Conservation (phyloP, 805 yeast species). For the Priceomyces medius region DNA sequence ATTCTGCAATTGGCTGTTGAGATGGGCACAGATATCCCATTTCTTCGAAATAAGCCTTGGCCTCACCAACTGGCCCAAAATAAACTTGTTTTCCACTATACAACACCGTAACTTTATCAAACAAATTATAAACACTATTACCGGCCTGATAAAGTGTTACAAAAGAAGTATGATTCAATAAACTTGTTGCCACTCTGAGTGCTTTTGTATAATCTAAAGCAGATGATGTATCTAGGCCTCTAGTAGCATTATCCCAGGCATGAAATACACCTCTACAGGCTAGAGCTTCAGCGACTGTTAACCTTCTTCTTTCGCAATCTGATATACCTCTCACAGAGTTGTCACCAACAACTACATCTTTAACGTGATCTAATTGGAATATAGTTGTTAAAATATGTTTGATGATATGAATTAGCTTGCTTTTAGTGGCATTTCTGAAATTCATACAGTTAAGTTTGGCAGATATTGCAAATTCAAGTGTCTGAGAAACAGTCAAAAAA, state of each 20-base stretch:
- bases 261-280: slow-evolving; percentile 41
- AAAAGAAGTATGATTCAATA: slow-evolving; percentile 55
- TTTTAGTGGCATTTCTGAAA: slow-evolving; percentile 45
- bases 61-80: slow-evolving; percentile 58
- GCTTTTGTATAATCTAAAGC: slow-evolving; percentile 32
- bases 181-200: slow-evolving; percentile 34
- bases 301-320: slow-evolving; percentile 75
- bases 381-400: slow-evolving; percentile 28
- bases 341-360: slow-evolving; percentile 30
- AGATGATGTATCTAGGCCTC: slow-evolving; percentile 34
- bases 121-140: slow-evolving; percentile 27
- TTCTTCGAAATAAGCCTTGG: slow-evolving; percentile 55
- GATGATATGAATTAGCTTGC: slow-evolving; percentile 42
- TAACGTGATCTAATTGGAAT: slow-evolving; percentile 30
- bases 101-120: slow-evolving; percentile 31
- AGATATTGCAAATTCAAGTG: slow-evolving; percentile 67
- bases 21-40: slow-evolving; percentile 67
- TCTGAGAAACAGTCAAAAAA: slow-evolving; percentile 70
- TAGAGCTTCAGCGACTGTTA: slow-evolving; percentile 66
- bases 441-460: slow-evolving; percentile 63
- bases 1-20: slow-evolving; percentile 70
- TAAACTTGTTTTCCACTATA: slow-evolving; percentile 50
- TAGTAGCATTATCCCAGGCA: slow-evolving; percentile 35
- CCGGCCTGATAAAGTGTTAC: slow-evolving; percentile 52
- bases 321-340: slow-evolving; percentile 60